Base-by-base conservation (phyloP, 257 asterid genomes). In the Jacaranda mimosifolia region DNA sequence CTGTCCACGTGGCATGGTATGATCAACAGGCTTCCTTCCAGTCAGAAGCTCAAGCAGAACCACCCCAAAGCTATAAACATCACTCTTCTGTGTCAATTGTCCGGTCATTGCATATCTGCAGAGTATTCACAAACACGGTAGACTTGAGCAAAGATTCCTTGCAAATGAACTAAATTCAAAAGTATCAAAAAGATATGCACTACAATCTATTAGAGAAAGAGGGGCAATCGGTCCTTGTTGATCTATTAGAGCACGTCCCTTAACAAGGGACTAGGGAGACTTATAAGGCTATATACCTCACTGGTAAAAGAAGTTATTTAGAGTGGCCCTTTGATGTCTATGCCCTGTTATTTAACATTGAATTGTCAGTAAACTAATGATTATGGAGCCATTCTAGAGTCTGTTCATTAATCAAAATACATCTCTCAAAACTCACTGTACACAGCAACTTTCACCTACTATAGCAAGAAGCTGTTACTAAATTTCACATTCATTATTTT, bases 71-170 rank as follows among this genome's bases (percentile, higher is more conserved):
- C 97, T 92, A 82, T 92, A 92, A 63, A 93, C 98, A 40, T 93
- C 98, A 51, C 98, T 93, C 89, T 93, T 93, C 84, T 91, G 98
- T 6, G 98, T 93, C 89, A 93, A 83, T 40, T 93, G 98, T 58
- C 98, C 98, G 1, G 98, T 93, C 98, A 93, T 93, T 82, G 98
- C 98, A 77, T 93, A 93, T 81, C 98, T 93, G 89, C 82, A 76
- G 21, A 53, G 70, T 18, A 69, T 67, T 70, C 60, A 79, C 10
- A 63, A 63, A 49, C 18, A 67, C 18, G 49, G 11, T 46, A 71
- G 35, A 38, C 21, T 56, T 39, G 17, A 79, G 46, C 19, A 26
- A 51, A 26, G 11, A 75, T 63, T 6, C 26, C 6, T 48, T 63
- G 14, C 21, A 68, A 39, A 19, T 15, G 45, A 68, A 9, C 3